phyloP scores from a whole-genome alignment of 306 rosid genomes.

The Pyrus pyrifolia region DNA sequence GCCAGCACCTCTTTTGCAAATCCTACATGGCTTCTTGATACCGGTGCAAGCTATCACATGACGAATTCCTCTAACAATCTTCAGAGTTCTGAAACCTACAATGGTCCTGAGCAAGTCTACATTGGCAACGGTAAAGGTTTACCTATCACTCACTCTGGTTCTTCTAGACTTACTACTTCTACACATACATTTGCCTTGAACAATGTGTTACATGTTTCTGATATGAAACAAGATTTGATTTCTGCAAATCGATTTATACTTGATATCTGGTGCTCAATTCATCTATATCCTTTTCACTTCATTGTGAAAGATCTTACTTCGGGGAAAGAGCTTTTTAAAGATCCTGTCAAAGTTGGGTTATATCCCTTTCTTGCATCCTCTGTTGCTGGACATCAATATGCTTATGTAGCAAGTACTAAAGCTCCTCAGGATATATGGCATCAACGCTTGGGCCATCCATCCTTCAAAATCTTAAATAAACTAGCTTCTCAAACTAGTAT shows the following conservation, averaged over 20 bases:
- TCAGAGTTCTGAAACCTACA: no score
- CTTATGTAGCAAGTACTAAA: background rate
- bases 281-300: background rate
- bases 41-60: no score
- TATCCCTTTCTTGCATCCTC: background rate
- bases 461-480: background rate
- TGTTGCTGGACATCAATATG: background rate
- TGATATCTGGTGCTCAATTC: background rate
- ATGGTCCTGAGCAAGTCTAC: no score
- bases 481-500: background rate
- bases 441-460: background rate
- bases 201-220: no score
- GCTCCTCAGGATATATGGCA: background rate
- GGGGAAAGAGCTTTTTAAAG: background rate
- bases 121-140: no score
- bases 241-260: no score
- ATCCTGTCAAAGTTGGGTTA: background rate
- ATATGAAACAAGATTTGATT: no score
- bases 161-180: no score
- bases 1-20: rapidly evolving
- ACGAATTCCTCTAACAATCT: no score
- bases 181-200: no score
- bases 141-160: no score
- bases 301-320: background rate
- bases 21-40: no score